Evolutionary conservation across 371 early-diverging fungal species (phyloP).

Genomic region (Mucor velutinosus): DNA sequence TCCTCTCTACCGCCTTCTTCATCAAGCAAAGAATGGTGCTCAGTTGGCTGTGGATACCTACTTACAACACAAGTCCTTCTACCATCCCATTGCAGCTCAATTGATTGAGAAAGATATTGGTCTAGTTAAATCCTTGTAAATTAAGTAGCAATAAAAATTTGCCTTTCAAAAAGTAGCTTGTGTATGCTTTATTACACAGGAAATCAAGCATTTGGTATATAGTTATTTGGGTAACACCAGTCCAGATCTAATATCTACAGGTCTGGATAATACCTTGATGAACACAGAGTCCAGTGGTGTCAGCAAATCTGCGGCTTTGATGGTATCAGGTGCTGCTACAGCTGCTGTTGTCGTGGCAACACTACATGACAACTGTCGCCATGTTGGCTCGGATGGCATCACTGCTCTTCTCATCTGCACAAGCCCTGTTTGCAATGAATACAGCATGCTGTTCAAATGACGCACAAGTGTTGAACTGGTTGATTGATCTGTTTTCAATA

Average conservation of each 20-base stretch:
- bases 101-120: conserved; percentile 85
- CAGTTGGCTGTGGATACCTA: conserved; percentile 85
- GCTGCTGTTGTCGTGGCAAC: neutral
- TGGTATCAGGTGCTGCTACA: neutral
- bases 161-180: neutral
- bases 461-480: conserved; percentile 1
- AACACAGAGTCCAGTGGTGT: conserved; percentile 14
- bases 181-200: neutral
- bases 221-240: conserved; percentile 19
- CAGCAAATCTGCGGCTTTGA: neutral
- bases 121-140: conserved; percentile 7
- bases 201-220: neutral
- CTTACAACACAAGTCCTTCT: conserved; percentile 72
- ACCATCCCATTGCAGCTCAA: conserved; percentile 91
- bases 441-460: conserved; percentile 8
- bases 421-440: conserved; percentile 14
- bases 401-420: conserved; percentile 19
- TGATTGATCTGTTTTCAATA: conserved; percentile 20
- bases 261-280: conserved; percentile 7
- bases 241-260: conserved; percentile 11
- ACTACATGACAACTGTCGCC: neutral
- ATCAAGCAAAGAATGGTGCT: conserved; percentile 68
- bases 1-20: conserved; percentile 72
- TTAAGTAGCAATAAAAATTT: neutral
- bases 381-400: neutral